Conservation (phyloP, 306 rosid species). For the Prunus dulcis region DNA sequence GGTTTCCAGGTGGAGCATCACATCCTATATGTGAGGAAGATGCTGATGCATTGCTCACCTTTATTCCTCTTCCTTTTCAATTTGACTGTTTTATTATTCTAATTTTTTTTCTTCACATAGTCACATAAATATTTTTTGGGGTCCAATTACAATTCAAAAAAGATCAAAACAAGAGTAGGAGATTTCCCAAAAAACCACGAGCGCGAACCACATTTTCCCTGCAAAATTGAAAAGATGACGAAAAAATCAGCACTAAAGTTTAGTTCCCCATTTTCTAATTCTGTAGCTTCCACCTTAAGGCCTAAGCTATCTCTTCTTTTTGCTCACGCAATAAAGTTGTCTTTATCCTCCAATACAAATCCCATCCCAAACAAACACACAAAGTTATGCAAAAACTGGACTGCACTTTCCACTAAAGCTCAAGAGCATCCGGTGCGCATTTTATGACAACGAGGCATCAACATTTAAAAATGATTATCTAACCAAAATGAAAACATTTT, state of each 20-base stretch:
- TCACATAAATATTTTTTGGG: no score
- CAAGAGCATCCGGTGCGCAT: slow-evolving; percentile 6
- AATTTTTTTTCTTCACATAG: background rate
- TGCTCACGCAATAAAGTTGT: background rate
- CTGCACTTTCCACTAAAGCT: background rate
- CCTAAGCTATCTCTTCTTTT: background rate
- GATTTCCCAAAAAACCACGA: slow-evolving; percentile 11
- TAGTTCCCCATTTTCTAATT: background rate
- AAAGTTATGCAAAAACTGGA: background rate
- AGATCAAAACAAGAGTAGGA: background rate
- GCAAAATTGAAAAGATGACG: slow-evolving; percentile 1
- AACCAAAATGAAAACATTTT: no score
- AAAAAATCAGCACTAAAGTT: background rate
- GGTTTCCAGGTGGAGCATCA: background rate
- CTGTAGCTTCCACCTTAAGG: background rate
- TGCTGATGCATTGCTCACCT: slow-evolving; percentile 10
- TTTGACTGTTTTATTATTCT: background rate
- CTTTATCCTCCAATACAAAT: background rate
- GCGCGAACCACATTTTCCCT: slow-evolving; percentile 25
- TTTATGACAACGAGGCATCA: background rate
- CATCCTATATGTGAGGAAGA: background rate
- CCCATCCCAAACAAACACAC: background rate
- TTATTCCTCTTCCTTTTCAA: slow-evolving; percentile 21
- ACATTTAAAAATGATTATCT: background rate
- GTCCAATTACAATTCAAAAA: background rate